A percentile compares a stretch with the other conserved stretches of the same genome.
These are phyloP conservation scores for Fragilariopsis cylindrus DNA, from an alignment of 108 stramenopile species.

Conservation along the genomic window DNA sequence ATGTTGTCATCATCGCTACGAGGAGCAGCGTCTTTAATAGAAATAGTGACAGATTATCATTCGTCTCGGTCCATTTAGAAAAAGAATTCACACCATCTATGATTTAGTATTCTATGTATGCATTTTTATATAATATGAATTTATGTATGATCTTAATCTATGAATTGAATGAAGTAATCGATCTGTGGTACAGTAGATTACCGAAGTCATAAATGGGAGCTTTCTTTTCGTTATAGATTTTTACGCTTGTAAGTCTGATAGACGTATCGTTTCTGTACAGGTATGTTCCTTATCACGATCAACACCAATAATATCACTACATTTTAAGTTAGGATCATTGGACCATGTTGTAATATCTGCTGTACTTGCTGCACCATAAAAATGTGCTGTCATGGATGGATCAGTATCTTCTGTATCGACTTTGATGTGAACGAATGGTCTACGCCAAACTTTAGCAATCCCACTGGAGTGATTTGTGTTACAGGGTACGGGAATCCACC, in stretches of 20 bases:
- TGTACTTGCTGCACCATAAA: slow-evolving; percentile 24
- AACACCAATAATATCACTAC: slow-evolving; percentile 16
- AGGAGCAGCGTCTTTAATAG: too few relatives aligned
- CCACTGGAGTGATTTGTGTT: slow-evolving; percentile 31
- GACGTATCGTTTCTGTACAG: slow-evolving; percentile 32
- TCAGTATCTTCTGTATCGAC: slow-evolving; percentile 24
- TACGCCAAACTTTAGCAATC: slow-evolving; percentile 29
- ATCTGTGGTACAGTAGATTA: too few relatives aligned
- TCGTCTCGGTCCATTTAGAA: too few relatives aligned
- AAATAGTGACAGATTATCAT: too few relatives aligned
- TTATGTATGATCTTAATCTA: too few relatives aligned
- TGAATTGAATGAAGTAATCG: too few relatives aligned
- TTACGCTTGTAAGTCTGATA: slow-evolving; percentile 11
- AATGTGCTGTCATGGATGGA: slow-evolving; percentile 20
- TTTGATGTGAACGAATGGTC: slow-evolving; percentile 23
- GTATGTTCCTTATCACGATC: slow-evolving; percentile 14
- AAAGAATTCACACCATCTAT: too few relatives aligned
- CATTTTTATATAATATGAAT: too few relatives aligned
- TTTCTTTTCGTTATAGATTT: too few relatives aligned
- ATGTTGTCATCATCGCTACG: too few relatives aligned
- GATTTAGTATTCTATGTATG: too few relatives aligned
- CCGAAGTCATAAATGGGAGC: too few relatives aligned
- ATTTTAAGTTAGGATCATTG: slow-evolving; percentile 29
- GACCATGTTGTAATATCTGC: slow-evolving; percentile 17
- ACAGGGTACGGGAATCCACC: slow-evolving; percentile 26